A percentile compares a stretch with the other conserved stretches of the same genome.
phyloP scores from a whole-genome alignment of 2,329 filamentous ascomycete genomes.

The Sclerotinia glacialis region DNA sequence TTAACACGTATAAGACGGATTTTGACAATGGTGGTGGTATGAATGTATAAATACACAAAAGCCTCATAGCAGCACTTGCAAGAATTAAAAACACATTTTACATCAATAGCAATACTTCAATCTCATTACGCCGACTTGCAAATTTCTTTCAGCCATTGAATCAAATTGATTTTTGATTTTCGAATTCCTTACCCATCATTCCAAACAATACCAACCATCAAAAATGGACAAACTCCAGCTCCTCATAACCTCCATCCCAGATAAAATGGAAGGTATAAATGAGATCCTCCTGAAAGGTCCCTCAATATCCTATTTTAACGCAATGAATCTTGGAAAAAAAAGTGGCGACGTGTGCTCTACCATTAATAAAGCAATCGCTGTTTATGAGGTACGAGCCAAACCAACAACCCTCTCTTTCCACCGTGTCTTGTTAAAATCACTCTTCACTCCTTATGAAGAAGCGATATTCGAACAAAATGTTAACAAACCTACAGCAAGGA shows the following conservation, averaged over 20 bases:
- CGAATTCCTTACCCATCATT: too few relatives aligned
- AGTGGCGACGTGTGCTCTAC: neutral
- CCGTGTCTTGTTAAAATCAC: too few relatives aligned
- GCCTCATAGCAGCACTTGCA: neutral
- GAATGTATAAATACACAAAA: neutral
- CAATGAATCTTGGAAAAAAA: neutral
- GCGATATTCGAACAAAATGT: too few relatives aligned
- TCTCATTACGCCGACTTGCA: neutral
- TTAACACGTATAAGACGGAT: neutral
- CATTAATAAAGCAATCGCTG: neutral
- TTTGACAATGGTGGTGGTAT: neutral
- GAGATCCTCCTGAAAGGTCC: neutral
- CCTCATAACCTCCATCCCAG: neutral
- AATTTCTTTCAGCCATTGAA: neutral
- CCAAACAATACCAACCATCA: too few relatives aligned
- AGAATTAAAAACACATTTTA: too few relatives aligned
- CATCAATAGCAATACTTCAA: too few relatives aligned
- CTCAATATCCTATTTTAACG: neutral
- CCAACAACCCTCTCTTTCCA: too few relatives aligned
- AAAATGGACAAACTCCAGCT: conserved; percentile 8
- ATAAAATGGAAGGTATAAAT: neutral
- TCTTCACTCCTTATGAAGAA: too few relatives aligned
- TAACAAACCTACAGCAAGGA: neutral
- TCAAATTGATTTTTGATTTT: neutral
- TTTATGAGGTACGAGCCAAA: conserved; percentile 1